These are phyloP conservation scores for Liquidambar formosana DNA, from an alignment of 164 flowering plant species.

Conservation along the genomic window DNA sequence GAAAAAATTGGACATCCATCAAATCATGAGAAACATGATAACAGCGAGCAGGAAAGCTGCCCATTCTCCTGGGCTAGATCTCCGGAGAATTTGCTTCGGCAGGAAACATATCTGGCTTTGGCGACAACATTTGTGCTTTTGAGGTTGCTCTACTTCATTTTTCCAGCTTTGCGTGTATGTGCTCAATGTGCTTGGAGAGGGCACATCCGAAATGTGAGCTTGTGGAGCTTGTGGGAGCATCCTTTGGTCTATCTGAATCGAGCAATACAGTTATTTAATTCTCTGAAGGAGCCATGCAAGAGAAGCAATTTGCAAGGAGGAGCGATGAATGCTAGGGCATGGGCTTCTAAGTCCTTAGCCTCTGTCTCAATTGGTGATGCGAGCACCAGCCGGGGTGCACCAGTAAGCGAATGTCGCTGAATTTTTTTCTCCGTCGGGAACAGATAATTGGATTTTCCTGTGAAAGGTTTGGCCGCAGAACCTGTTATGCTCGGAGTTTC, in stretches of 20 bases:
- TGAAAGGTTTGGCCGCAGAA: neutral
- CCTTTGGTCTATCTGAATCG: conserved; percentile 46
- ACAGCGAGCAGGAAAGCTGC: conserved; percentile 56
- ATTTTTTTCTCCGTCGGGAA: conserved; percentile 2
- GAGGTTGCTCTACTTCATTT: conserved; percentile 55
- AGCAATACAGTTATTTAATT: conserved; percentile 47
- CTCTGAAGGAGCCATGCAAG: conserved; percentile 62
- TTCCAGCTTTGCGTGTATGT: conserved; percentile 44
- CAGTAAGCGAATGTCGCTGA: conserved; percentile 30
- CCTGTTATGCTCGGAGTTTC: neutral
- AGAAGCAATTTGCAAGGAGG: conserved; percentile 86
- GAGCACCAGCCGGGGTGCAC: conserved; percentile 43
- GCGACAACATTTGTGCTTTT: conserved; percentile 75
- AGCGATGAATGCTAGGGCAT: conserved; percentile 75
- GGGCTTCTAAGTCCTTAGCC: conserved; percentile 95
- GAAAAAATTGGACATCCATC: conserved; percentile 37
- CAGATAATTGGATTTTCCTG: neutral
- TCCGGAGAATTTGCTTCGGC: conserved; percentile 75
- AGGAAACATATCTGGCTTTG: conserved; percentile 79
- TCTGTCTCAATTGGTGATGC: conserved; percentile 89
- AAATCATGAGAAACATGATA: conserved; percentile 39
- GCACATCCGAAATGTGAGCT: conserved; percentile 35
- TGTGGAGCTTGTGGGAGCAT: conserved; percentile 57
- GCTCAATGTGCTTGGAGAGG: conserved; percentile 53
- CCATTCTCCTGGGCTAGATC: conserved; percentile 94